Conservation (phyloP, 352 stramenopile species). For the Pythium phragmitis region DNA sequence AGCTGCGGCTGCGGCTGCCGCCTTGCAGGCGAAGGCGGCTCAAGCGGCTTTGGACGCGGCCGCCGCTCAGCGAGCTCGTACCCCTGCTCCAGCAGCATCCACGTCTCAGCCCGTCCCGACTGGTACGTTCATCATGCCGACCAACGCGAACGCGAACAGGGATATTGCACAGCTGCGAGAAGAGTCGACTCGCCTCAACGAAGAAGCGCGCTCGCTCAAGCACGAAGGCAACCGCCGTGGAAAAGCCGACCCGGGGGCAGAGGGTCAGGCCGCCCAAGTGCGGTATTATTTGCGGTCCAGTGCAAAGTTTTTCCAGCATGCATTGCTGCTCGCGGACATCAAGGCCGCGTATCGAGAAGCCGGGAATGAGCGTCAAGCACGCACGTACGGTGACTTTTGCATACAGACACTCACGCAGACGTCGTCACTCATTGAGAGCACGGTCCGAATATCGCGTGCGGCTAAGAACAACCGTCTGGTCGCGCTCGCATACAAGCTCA, state of each 20-base stretch:
- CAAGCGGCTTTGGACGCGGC: constrained; percentile 12
- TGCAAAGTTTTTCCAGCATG: constrained; percentile 84
- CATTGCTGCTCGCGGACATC: constrained; percentile 73
- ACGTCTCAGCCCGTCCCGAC: background rate
- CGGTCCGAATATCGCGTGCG: constrained; percentile 60
- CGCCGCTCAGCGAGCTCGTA: constrained; percentile 12
- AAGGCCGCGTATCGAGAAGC: constrained; percentile 78
- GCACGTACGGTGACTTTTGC: constrained; percentile 59
- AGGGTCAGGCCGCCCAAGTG: constrained; percentile 57
- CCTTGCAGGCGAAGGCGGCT: constrained; percentile 8
- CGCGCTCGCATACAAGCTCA: constrained; percentile 82
- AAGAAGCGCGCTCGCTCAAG: constrained; percentile 73
- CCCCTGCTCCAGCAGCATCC: background rate
- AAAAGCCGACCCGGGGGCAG: constrained; percentile 34
- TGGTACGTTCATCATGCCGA: constrained; percentile 54
- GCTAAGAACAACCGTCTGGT: constrained; percentile 60
- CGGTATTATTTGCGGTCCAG: constrained; percentile 77
- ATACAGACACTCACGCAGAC: constrained; percentile 76
- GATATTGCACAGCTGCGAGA: constrained; percentile 56
- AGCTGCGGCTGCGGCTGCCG: background rate
- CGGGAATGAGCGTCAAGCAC: constrained; percentile 62
- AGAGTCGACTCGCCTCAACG: constrained; percentile 53
- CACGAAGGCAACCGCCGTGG: constrained; percentile 77
- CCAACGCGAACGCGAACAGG: constrained; percentile 28
- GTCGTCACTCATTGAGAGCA: constrained; percentile 77